Conservation (phyloP, 2,329 filamentous ascomycete genomes). For the Fusarium graminum region DNA sequence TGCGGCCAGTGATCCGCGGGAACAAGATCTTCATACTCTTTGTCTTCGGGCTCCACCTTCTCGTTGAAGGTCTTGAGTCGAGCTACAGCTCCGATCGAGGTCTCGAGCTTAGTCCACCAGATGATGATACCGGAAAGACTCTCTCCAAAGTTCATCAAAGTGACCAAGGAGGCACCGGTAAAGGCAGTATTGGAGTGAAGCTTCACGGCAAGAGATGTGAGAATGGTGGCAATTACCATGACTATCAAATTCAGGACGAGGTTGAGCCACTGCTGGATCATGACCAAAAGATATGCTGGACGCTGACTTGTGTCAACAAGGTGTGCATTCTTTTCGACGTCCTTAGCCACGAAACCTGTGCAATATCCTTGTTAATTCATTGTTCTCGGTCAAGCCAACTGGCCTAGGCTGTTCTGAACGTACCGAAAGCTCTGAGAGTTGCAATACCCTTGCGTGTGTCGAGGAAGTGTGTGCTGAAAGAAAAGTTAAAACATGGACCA, state of each 20-base stretch:
- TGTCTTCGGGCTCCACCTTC: constrained; percentile 42
- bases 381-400: neutral
- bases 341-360: neutral
- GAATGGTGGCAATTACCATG: constrained; percentile 60
- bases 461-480: constrained; percentile 63
- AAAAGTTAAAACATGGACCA: neutral
- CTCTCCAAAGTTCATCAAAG: constrained; percentile 53
- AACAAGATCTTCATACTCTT: constrained; percentile 34
- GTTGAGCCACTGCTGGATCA: constrained; percentile 70
- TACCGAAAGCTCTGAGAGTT: constrained; percentile 69
- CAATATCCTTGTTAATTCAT: neutral
- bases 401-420: constrained; percentile 46
- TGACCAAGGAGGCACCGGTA: constrained; percentile 56
- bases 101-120: constrained; percentile 42
- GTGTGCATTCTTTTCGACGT: constrained; percentile 57
- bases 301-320: constrained; percentile 68
- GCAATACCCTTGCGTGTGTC: constrained; percentile 67
- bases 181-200: constrained; percentile 54
- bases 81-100: constrained; percentile 42
- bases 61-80: constrained; percentile 41
- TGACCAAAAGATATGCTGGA: constrained; percentile 68
- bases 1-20: constrained; percentile 51
- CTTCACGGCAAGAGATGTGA: constrained; percentile 62
- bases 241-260: constrained; percentile 65
- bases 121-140: constrained; percentile 37